Evolutionary conservation across 1,139 yeast species (phyloP).

Genomic region (Yamadazyma songkhlaensis): DNA sequence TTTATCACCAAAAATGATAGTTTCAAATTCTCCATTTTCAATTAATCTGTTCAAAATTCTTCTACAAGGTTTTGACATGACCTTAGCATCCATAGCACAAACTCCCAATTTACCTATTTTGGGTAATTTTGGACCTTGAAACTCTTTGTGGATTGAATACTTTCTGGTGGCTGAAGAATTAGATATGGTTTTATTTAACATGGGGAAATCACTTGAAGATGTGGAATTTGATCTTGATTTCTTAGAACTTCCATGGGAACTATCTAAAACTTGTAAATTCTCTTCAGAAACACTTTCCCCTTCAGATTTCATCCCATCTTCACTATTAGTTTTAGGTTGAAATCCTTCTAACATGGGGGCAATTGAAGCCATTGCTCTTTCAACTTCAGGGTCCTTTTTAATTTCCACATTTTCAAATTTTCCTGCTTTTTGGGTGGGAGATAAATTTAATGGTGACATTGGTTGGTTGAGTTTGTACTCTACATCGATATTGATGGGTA

Average conservation of each 20-base stretch:
- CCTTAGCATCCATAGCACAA: slow-evolving; percentile 98
- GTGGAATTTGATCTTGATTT: slow-evolving; percentile 23
- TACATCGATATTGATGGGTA: slow-evolving; percentile 10
- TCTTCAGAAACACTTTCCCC: slow-evolving; percentile 1
- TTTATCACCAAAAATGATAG: slow-evolving; percentile 95
- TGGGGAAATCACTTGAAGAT: slow-evolving; percentile 17
- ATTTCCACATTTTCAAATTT: slow-evolving; percentile 5
- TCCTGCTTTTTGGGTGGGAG: slow-evolving; percentile 9
- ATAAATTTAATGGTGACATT: slow-evolving; percentile 29
- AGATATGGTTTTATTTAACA: slow-evolving; percentile 36
- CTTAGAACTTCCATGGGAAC: background rate
- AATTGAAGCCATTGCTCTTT: slow-evolving; percentile 69
- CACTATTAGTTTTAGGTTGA: slow-evolving; percentile 67
- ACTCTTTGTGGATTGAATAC: slow-evolving; percentile 43
- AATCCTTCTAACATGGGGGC: slow-evolving; percentile 75
- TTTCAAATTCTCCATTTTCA: slow-evolving; percentile 93
- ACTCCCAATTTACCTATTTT: slow-evolving; percentile 94
- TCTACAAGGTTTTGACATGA: slow-evolving; percentile 92
- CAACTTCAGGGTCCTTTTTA: slow-evolving; percentile 19
- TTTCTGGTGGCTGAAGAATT: slow-evolving; percentile 41
- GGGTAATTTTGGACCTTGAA: slow-evolving; percentile 53
- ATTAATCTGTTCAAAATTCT: slow-evolving; percentile 84
- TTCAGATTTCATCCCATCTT: slow-evolving; percentile 27
- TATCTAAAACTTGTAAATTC: background rate
- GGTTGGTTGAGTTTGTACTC: slow-evolving; percentile 23